Evolutionary conservation across 2,329 filamentous ascomycete species (phyloP).

Genomic region (Tolypocladium capitatum): DNA sequence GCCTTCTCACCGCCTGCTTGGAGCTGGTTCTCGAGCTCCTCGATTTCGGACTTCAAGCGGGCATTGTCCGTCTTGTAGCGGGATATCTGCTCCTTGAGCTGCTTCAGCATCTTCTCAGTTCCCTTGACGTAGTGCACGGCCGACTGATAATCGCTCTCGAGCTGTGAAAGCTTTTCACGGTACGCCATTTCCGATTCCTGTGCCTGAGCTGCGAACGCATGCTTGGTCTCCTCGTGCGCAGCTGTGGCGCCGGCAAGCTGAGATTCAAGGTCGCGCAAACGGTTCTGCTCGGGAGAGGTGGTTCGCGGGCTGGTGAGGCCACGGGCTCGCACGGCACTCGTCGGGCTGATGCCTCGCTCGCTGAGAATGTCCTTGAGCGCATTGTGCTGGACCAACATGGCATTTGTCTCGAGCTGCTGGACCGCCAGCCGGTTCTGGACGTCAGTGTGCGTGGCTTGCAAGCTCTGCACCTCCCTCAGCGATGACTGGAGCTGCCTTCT

Average conservation of each 20-base stretch:
- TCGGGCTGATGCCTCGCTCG: slow-evolving; percentile 76
- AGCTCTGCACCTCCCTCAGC: slow-evolving; percentile 68
- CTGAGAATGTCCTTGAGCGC: slow-evolving; percentile 85
- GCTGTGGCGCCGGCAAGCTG: slow-evolving; percentile 67
- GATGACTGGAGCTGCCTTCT: slow-evolving; percentile 79
- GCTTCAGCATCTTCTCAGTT: slow-evolving; percentile 97
- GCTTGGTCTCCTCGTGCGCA: slow-evolving; percentile 75
- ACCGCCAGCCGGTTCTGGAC: slow-evolving; percentile 70
- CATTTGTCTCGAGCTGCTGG: slow-evolving; percentile 88
- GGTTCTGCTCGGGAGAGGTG: slow-evolving; percentile 66
- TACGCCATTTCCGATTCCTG: slow-evolving; percentile 82
- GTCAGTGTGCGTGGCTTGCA: slow-evolving; percentile 69
- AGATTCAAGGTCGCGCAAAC: slow-evolving; percentile 74
- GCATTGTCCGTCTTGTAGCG: slow-evolving; percentile 81
- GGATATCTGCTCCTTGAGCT: slow-evolving; percentile 93
- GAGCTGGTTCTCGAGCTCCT: slow-evolving; percentile 45
- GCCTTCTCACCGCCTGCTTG: slow-evolving; percentile 20
- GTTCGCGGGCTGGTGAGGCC: slow-evolving; percentile 57
- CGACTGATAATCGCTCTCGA: slow-evolving; percentile 95
- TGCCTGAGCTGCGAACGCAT: slow-evolving; percentile 62
- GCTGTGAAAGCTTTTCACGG: slow-evolving; percentile 81
- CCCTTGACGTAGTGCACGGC: slow-evolving; percentile 97
- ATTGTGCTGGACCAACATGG: slow-evolving; percentile 79
- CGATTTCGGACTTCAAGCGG: slow-evolving; percentile 71
- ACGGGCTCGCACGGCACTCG: slow-evolving; percentile 57